Percentiles rank a stretch among this genome's conserved stretches.
Evolutionary conservation across 2,329 filamentous ascomycete genomes (phyloP).

Genomic region (Monosporascus ibericus): DNA sequence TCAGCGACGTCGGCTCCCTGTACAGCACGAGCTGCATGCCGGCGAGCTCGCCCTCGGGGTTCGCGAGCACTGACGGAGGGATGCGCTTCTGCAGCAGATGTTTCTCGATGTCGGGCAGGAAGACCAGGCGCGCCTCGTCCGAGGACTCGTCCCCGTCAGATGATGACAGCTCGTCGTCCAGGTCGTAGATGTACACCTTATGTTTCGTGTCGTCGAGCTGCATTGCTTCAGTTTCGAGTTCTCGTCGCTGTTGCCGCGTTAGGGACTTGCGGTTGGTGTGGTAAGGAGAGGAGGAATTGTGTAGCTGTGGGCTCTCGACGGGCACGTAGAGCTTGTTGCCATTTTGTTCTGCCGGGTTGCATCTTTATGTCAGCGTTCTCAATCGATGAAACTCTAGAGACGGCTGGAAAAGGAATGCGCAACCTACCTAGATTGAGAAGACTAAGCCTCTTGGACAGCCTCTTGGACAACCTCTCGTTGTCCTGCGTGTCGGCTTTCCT

Average conservation of each 20-base stretch:
- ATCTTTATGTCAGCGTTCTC: slow-evolving; percentile 14
- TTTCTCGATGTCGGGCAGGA: slow-evolving; percentile 81
- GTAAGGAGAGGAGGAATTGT: slow-evolving; percentile 1
- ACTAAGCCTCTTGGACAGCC: slow-evolving; percentile 77
- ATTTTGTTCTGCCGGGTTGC: slow-evolving; percentile 45
- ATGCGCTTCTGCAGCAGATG: slow-evolving; percentile 68
- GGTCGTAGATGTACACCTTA: slow-evolving; percentile 83
- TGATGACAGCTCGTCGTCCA: slow-evolving; percentile 76
- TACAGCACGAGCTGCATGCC: slow-evolving; percentile 79
- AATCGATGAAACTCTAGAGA: slow-evolving; percentile 7
- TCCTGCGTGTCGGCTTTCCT: slow-evolving; percentile 55
- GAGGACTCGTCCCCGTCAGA: slow-evolving; percentile 47
- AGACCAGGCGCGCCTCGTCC: slow-evolving; percentile 58
- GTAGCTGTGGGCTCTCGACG: slow-evolving; percentile 42
- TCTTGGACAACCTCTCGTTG: slow-evolving; percentile 75
- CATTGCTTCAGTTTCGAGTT: slow-evolving; percentile 81
- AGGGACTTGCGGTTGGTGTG: background rate
- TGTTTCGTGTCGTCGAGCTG: slow-evolving; percentile 79
- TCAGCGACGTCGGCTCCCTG: slow-evolving; percentile 68
- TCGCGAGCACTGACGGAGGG: slow-evolving; percentile 57
- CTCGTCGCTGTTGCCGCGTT: slow-evolving; percentile 26
- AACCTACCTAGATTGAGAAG: slow-evolving; percentile 71
- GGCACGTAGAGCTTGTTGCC: slow-evolving; percentile 61
- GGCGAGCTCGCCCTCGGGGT: slow-evolving; percentile 47
- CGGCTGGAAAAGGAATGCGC: background rate